phyloP scores from a whole-genome alignment of 179 eudicot genomes.

The Beta macrorhiza region DNA sequence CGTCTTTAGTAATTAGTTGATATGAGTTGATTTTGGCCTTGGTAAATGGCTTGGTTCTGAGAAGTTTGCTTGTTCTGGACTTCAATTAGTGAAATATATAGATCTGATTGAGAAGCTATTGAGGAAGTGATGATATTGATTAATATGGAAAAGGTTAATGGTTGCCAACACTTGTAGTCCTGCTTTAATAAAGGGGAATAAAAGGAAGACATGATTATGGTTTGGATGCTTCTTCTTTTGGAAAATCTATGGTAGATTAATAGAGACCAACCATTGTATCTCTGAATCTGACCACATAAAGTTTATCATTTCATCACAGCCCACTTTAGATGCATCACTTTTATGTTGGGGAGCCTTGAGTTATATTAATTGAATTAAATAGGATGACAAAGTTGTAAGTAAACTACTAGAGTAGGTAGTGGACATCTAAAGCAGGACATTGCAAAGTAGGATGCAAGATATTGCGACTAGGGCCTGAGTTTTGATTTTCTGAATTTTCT shows the following conservation, averaged over 20 bases:
- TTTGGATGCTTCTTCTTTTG: background rate
- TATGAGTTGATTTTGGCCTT: background rate
- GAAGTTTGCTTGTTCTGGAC: slow-evolving; percentile 6
- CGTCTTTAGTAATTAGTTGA: background rate
- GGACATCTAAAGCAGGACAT: slow-evolving; percentile 5
- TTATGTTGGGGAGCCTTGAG: background rate
- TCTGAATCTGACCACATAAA: background rate
- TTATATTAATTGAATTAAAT: background rate
- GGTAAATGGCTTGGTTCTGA: background rate
- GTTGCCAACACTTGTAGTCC: background rate
- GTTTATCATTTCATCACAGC: background rate
- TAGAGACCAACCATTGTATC: background rate
- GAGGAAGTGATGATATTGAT: slow-evolving; percentile 4
- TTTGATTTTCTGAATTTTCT: too few relatives aligned
- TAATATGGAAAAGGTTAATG: slow-evolving; percentile 1
- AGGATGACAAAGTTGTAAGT: slow-evolving; percentile 5
- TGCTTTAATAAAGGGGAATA: slow-evolving; percentile 6
- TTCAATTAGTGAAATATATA: background rate
- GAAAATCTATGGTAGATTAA: background rate
- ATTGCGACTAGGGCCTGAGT: background rate
- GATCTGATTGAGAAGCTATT: background rate
- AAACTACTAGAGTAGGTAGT: background rate
- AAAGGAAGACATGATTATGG: background rate
- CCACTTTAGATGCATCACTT: background rate
- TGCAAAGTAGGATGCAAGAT: slow-evolving; percentile 1